Evolutionary conservation across 2,329 filamentous ascomycete species (phyloP), one percentile per base, ranked within the genome.

Genomic region (Ampelomyces quisqualis): DNA sequence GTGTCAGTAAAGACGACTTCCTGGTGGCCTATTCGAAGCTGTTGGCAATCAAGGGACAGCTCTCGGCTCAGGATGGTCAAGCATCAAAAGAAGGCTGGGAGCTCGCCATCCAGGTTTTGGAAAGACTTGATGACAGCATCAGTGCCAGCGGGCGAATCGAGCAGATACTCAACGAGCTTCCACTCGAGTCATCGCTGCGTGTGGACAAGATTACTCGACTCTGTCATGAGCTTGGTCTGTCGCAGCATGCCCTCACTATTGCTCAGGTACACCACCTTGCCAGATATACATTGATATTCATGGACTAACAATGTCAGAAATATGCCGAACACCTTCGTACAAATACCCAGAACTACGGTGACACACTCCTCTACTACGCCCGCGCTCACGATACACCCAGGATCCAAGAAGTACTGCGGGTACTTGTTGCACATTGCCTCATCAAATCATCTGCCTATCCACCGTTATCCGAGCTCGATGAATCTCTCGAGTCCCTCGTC

Each of bases 321-420:
- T 96, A 89, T 63, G 91, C 90, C 42, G 85, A 95, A 51, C 77
- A 84, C 33, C 77, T 95, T 26, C 81, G 84, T 8, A 77, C 82
- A 45, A 79, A 81, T 28, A 85, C 86, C 1, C 81, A 88, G 56
- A 80, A 85, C 39, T 96, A 91, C 55, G 91, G 91, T 38, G 82
- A 91, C 51, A 88, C 89, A 1, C 77, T 97, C 14, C 84, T 93
- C 71, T 96, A 94, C 73, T 97, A 93, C 65, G 86, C 91, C 17
- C 81, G 94, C 9, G 87, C 90, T 3, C 90, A 94, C 60, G 81
- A 84, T 18, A 73, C 81, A 2, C 76, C 79, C 49, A 94, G 91
- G 68, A 84, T 96, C 37, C 88, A 88, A 58, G 84, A 90, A 49
- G 86, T 95, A 14, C 78, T 95, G 29, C 88, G 94, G 62, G 79